A percentile compares a stretch with the other conserved stretches of the same genome.
Evolutionary conservation across 73 alveolate genomes (phyloP).

Genomic region (Paraurostyla sp.): DNA sequence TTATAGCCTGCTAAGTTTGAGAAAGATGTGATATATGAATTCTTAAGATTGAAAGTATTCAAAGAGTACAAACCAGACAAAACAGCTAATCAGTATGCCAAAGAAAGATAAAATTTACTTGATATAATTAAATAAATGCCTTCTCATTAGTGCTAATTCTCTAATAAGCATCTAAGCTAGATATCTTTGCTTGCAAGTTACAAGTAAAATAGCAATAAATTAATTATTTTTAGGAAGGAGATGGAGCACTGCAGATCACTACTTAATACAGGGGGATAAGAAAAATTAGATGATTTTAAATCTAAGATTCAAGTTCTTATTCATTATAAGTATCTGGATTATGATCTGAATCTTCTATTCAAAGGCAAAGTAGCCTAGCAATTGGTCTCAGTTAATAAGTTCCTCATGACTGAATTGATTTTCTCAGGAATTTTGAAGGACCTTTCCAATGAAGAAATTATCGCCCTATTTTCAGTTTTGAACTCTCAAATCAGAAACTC

Average conservation of each 20-base stretch:
- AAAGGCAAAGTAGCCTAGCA: slow-evolving; percentile 87
- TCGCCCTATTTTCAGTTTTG: slow-evolving; percentile 65
- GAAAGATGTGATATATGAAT: neutral
- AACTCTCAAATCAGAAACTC: neutral
- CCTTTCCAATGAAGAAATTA: slow-evolving; percentile 73
- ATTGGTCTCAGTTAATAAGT: slow-evolving; percentile 74
- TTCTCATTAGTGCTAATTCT: neutral
- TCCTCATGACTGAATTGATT: slow-evolving; percentile 81
- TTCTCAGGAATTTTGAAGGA: slow-evolving; percentile 78
- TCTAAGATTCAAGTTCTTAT: slow-evolving; percentile 64
- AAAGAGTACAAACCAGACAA: neutral
- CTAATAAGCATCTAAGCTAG: neutral
- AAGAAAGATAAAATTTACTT: neutral
- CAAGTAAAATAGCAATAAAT: neutral
- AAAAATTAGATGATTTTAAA: slow-evolving; percentile 69
- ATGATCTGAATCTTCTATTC: slow-evolving; percentile 70
- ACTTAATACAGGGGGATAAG: neutral
- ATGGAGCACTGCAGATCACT: neutral
- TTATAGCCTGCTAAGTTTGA: neutral
- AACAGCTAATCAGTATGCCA: neutral
- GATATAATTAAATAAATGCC: neutral
- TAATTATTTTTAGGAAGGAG: neutral
- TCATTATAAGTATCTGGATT: slow-evolving; percentile 75
- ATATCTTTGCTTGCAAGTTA: neutral
- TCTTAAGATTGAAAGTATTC: neutral